phyloP scores from a whole-genome alignment of 352 stramenopile genomes.

The Pythium monospermum region DNA sequence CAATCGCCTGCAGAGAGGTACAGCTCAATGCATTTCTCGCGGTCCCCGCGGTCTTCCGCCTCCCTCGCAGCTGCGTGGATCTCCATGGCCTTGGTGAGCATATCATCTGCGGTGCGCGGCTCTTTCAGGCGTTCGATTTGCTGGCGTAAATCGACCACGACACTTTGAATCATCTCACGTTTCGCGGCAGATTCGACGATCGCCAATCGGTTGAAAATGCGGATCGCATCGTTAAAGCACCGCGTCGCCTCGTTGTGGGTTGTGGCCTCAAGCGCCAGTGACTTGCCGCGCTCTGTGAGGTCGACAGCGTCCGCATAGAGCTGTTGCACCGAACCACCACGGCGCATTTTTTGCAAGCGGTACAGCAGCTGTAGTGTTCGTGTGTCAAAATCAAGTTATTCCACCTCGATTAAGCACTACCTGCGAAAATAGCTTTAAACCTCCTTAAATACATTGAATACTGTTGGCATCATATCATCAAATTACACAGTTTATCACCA shows the following conservation, averaged over 20 bases:
- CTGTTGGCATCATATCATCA: neutral
- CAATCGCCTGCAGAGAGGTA: conserved; percentile 48
- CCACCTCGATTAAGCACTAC: too few relatives aligned
- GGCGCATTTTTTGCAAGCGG: conserved; percentile 18
- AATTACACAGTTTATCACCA: neutral
- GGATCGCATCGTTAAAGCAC: conserved; percentile 49
- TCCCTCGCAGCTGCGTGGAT: conserved; percentile 15
- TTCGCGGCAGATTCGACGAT: conserved; percentile 74
- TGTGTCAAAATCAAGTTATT: too few relatives aligned
- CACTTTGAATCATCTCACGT: conserved; percentile 47
- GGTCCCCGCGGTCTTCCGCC: conserved; percentile 8
- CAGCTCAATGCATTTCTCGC: conserved; percentile 26
- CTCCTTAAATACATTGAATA: neutral
- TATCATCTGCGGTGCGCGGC: conserved; percentile 27
- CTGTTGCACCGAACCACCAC: conserved; percentile 30
- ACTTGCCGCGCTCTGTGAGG: conserved; percentile 41
- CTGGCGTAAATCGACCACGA: conserved; percentile 45
- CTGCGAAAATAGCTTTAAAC: too few relatives aligned
- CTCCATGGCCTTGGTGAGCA: conserved; percentile 17
- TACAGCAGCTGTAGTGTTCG: too few relatives aligned
- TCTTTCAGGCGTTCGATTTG: conserved; percentile 42
- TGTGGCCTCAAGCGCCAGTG: conserved; percentile 6
- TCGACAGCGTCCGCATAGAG: conserved; percentile 69
- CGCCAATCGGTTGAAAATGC: conserved; percentile 57
- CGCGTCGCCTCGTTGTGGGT: conserved; percentile 23